Conservation (phyloP, 768 basidiomycete genomes). For the Bullera alba region DNA sequence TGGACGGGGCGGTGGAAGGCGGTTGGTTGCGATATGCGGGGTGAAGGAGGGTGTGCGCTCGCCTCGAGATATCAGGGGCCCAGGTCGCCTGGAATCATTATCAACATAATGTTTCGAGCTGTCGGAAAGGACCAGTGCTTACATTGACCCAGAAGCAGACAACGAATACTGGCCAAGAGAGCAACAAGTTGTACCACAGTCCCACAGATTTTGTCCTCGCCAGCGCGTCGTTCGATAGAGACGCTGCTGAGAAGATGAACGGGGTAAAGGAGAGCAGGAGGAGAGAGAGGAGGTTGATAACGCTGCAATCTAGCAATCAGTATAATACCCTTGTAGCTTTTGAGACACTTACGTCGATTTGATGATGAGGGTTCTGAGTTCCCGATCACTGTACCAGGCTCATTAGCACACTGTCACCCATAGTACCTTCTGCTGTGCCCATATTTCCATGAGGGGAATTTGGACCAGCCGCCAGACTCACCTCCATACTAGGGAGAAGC, state of each 20-base stretch:
- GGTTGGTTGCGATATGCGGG: conserved; percentile 19
- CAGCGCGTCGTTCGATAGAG: conserved; percentile 16
- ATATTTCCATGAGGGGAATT: background rate
- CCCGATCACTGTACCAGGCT: conserved; percentile 33
- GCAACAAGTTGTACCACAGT: conserved; percentile 40
- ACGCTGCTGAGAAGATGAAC: conserved; percentile 33
- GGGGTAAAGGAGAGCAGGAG: conserved; percentile 38
- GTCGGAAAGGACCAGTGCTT: conserved; percentile 2
- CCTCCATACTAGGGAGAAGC: conserved; percentile 38
- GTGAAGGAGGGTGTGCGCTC: conserved; percentile 36
- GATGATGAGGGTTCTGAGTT: conserved; percentile 33
- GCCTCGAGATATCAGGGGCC: conserved; percentile 36
- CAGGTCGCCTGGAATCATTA: conserved; percentile 23
- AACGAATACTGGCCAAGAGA: conserved; percentile 42
- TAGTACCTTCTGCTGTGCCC: background rate
- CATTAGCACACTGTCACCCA: background rate
- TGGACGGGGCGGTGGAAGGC: conserved; percentile 5
- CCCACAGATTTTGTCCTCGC: conserved; percentile 27
- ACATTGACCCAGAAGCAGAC: conserved; percentile 45
- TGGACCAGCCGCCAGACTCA: conserved; percentile 18
- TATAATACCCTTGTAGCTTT: background rate
- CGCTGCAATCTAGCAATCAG: conserved; percentile 7
- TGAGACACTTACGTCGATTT: conserved; percentile 32
- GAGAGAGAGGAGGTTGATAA: conserved; percentile 45
- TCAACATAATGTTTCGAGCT: background rate